Base-by-base conservation (phyloP, 352 stramenopile species). In the Phytophthora hybrid region DNA sequence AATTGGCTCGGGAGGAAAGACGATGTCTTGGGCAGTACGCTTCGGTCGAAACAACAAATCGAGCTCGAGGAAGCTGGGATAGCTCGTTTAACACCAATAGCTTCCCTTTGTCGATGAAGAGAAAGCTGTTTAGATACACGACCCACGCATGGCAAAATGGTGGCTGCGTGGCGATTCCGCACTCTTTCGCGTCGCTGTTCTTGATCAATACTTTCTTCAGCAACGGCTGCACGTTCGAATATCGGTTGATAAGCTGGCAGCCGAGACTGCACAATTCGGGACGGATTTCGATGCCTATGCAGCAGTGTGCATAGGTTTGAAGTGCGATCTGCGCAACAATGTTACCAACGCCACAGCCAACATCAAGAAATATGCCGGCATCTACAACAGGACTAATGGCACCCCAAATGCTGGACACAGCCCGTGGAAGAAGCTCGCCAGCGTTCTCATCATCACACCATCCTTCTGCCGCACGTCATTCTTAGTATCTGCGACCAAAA, bases 41-140 rank as follows among this genome's bases (percentile, higher is more conserved):
- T n/a, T n/a, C n/a, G n/a, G n/a, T n/a, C n/a, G n/a, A n/a, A n/a
- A n/a, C n/a, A n/a, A n/a, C n/a, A n/a, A n/a, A n/a, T n/a, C n/a
- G n/a, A n/a, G n/a, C n/a, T n/a, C n/a, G n/a, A n/a, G n/a, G n/a
- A n/a, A n/a, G n/a, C n/a, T n/a, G n/a, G n/a, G n/a, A n/a, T n/a
- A n/a, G n/a, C n/a, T n/a, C n/a, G n/a, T n/a, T n/a, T n/a, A n/a
- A n/a, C n/a, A n/a, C n/a, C n/a, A n/a, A n/a, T n/a, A n/a, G n/a
- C n/a, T n/a, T n/a, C n/a, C n/a, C n/a, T n/a, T n/a, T n/a, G n/a
- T n/a, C n/a, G n/a, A n/a, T n/a, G n/a, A n/a, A n/a, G n/a, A n/a
- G n/a, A n/a, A n/a, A n/a, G n/a, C n/a, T 59, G 46, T 57, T 65
- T 16, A 57, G 18, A 57, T 57, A 59, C 4, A 59, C 29, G 49